phyloP scores from a whole-genome alignment of 495 filamentous ascomycete genomes.

The Entonaema liquescens region DNA sequence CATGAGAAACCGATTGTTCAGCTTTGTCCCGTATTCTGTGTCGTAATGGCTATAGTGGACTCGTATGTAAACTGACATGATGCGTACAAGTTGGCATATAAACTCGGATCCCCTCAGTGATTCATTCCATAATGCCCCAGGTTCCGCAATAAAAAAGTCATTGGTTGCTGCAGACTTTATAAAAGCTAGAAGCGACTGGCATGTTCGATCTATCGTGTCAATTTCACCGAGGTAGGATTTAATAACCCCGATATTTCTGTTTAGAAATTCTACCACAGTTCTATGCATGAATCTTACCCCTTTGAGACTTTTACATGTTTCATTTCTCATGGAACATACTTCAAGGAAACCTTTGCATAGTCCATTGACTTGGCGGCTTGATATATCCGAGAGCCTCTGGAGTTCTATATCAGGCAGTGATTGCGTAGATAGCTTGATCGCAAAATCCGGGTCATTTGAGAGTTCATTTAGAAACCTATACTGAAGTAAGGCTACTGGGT shows the following conservation, averaged over 20 bases:
- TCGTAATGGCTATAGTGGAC: background rate
- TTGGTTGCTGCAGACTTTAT: conserved; percentile 12
- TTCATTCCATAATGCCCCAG: background rate
- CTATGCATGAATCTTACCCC: conserved; percentile 21
- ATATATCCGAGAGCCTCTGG: background rate
- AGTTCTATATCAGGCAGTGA: background rate
- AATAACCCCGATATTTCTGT: background rate
- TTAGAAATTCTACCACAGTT: conserved; percentile 10
- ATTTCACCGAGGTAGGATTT: background rate
- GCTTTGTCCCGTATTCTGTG: background rate
- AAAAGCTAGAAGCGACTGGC: conserved; percentile 16
- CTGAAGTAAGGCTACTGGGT: background rate
- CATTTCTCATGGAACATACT: background rate
- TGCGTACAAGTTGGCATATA: background rate
- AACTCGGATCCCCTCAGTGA: background rate
- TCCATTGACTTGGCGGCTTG: conserved; percentile 28
- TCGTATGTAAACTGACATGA: background rate
- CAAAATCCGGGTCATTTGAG: conserved; percentile 16
- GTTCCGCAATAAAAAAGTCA: background rate
- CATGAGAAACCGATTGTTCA: background rate
- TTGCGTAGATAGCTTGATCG: background rate
- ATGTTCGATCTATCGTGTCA: background rate
- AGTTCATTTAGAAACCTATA: conserved; percentile 37
- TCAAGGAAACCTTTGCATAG: conserved; percentile 35
- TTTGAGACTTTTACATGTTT: background rate